Conservation (phyloP, 1,284 basidiomycete genomes). For the Pyrrhoderma noxium region DNA sequence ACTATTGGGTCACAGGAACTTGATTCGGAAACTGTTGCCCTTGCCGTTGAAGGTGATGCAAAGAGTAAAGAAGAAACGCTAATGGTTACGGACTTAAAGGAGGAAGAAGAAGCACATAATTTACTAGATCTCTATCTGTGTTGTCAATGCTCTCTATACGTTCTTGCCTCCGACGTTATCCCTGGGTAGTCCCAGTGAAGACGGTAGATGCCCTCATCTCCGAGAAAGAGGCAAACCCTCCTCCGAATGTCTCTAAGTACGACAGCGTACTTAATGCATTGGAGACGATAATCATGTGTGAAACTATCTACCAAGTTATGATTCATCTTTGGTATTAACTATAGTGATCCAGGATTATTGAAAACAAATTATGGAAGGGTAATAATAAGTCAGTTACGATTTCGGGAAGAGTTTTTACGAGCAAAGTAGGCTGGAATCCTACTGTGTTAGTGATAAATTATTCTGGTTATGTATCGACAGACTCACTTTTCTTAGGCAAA, state of each 20-base stretch:
- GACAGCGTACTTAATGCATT: conserved; percentile 46
- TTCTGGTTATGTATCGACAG: not conserved
- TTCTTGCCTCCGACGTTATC: conserved; percentile 59
- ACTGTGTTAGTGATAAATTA: conserved; percentile 40
- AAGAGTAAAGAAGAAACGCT: conserved; percentile 29
- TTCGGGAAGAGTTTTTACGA: conserved; percentile 45
- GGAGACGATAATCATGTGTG: conserved; percentile 64
- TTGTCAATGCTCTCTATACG: conserved; percentile 72
- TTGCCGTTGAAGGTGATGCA: conserved; percentile 30
- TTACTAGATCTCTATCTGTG: conserved; percentile 71
- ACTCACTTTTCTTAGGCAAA: conserved; percentile 28
- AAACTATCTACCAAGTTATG: conserved; percentile 16
- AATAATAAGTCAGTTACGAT: conserved; percentile 53
- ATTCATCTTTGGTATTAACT: conserved; percentile 17
- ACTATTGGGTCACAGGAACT: conserved; percentile 27
- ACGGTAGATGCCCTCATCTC: conserved; percentile 38
- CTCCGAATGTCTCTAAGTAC: conserved; percentile 35
- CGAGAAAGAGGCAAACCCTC: conserved; percentile 39
- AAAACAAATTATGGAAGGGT: conserved; percentile 66
- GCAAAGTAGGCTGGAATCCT: conserved; percentile 59
- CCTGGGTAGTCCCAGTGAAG: conserved; percentile 57
- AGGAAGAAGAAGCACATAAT: conserved; percentile 42
- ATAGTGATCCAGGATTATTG: conserved; percentile 44
- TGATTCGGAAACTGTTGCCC: conserved; percentile 8
- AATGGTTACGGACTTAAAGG: conserved; percentile 26